These are phyloP conservation scores for Pichia sp. DNA, from an alignment of 1,139 yeast species.

Conservation along the genomic window DNA sequence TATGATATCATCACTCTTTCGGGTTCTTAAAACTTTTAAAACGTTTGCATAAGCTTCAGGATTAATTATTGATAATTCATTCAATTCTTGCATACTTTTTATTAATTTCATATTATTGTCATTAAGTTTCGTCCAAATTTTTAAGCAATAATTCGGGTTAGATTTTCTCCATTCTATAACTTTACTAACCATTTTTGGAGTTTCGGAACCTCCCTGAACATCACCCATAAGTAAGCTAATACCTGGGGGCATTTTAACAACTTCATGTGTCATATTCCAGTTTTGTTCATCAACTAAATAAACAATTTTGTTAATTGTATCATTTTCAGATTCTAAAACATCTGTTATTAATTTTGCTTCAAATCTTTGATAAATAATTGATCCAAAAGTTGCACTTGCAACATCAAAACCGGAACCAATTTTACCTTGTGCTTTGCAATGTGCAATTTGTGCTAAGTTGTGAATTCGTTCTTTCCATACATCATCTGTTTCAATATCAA, in stretches of 20 bases:
- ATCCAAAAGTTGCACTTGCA: conserved; percentile 91
- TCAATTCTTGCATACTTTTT: conserved; percentile 38
- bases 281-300: conserved; percentile 38
- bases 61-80: conserved; percentile 27
- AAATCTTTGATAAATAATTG: conserved; percentile 75
- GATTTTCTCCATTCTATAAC: conserved; percentile 64
- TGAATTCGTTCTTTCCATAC: conserved; percentile 43
- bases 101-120: conserved; percentile 54
- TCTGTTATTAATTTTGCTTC: conserved; percentile 45
- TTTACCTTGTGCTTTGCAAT: conserved; percentile 89
- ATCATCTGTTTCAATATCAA: conserved; percentile 26
- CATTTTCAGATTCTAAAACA: conserved; percentile 26
- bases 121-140: conserved; percentile 52
- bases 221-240: conserved; percentile 84
- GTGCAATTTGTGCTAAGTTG: conserved; percentile 81
- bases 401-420: conserved; percentile 97
- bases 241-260: conserved; percentile 60
- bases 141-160: conserved; percentile 44
- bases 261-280: conserved; percentile 54
- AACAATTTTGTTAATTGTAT: conserved; percentile 30
- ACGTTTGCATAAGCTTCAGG: conserved; percentile 27
- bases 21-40: conserved; percentile 21
- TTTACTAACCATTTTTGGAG: conserved; percentile 79
- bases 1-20: conserved; percentile 10
- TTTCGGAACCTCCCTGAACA: conserved; percentile 85